These are phyloP conservation scores for Lactarius vividus DNA, from an alignment of 768 basidiomycete genomes.

Conservation along the genomic window DNA sequence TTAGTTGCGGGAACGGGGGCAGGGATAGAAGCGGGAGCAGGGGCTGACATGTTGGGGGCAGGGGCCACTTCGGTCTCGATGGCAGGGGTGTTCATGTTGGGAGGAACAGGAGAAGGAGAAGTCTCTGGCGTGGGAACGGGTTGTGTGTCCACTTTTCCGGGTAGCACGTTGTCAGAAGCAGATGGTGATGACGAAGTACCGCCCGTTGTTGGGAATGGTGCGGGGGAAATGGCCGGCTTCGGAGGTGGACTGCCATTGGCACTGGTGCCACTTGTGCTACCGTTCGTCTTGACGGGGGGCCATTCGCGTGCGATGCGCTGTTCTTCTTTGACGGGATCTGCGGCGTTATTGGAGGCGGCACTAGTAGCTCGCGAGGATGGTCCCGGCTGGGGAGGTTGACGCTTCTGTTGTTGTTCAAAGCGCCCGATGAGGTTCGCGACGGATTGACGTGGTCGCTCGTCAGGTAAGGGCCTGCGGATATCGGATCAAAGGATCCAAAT, in stretches of 20 bases:
- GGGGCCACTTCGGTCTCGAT: neutral
- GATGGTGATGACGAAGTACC: neutral
- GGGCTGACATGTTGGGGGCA: neutral
- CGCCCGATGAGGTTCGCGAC: constrained; percentile 90
- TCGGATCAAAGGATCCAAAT: constrained; percentile 13
- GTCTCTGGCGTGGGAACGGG: neutral
- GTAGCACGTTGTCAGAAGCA: neutral
- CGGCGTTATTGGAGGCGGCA: constrained; percentile 59
- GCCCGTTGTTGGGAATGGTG: neutral
- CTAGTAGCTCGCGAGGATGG: constrained; percentile 56
- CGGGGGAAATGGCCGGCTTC: constrained; percentile 8
- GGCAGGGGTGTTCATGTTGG: neutral
- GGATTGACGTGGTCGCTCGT: constrained; percentile 82
- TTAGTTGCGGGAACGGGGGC: constrained; percentile 18
- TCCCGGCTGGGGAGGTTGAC: constrained; percentile 41
- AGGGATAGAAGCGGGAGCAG: constrained; percentile 28
- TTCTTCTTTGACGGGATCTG: constrained; percentile 66
- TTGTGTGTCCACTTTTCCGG: neutral
- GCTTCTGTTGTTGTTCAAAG: constrained; percentile 76
- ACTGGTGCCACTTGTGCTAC: neutral
- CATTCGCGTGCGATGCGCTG: constrained; percentile 72
- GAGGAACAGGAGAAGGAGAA: neutral
- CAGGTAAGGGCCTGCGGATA: constrained; percentile 68
- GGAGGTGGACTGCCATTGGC: neutral
- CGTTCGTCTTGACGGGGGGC: constrained; percentile 45